A percentile compares a stretch with the other conserved stretches of the same genome.
These are phyloP conservation scores for Myxozyma neglecta DNA, from an alignment of 805 yeast species.

Conservation along the genomic window DNA sequence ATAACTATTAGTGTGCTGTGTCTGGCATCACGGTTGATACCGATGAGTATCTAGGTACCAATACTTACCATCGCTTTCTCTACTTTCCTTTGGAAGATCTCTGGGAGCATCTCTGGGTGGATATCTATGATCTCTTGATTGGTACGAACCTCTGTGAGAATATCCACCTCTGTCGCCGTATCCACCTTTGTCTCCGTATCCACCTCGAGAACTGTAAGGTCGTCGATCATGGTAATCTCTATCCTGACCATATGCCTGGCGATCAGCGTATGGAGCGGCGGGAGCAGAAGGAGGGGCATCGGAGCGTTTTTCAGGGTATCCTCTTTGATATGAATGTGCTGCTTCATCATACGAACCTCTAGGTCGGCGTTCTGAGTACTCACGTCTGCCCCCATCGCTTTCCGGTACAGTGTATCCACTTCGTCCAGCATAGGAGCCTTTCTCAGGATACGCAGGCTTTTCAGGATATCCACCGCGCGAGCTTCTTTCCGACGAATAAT, in stretches of 20 bases:
- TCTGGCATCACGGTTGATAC: too few species aligned
- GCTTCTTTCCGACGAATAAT: not conserved
- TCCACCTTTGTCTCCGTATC: constrained; percentile 4
- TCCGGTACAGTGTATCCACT: constrained; percentile 7
- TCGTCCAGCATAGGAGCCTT: constrained; percentile 1
- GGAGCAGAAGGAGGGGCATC: not conserved
- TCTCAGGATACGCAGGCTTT: not conserved
- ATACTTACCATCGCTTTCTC: too few species aligned
- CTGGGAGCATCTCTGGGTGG: not conserved
- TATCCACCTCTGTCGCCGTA: not conserved
- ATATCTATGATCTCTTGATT: not conserved
- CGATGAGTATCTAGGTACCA: too few species aligned
- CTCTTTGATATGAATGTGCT: constrained; percentile 7
- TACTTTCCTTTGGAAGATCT: not conserved
- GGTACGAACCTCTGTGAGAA: not conserved
- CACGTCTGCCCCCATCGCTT: not conserved
- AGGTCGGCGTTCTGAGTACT: not conserved
- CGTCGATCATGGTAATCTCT: constrained; percentile 1
- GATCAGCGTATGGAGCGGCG: not conserved
- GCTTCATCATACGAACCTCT: constrained; percentile 1
- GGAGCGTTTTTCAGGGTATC: constrained; percentile 2
- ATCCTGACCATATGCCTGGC: constrained; percentile 5
- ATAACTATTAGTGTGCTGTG: too few species aligned
- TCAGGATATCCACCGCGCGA: not conserved
- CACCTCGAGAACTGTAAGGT: not conserved